phyloP scores from a whole-genome alignment of 805 yeast genomes.

The Saccharomycopsis javanensis region DNA sequence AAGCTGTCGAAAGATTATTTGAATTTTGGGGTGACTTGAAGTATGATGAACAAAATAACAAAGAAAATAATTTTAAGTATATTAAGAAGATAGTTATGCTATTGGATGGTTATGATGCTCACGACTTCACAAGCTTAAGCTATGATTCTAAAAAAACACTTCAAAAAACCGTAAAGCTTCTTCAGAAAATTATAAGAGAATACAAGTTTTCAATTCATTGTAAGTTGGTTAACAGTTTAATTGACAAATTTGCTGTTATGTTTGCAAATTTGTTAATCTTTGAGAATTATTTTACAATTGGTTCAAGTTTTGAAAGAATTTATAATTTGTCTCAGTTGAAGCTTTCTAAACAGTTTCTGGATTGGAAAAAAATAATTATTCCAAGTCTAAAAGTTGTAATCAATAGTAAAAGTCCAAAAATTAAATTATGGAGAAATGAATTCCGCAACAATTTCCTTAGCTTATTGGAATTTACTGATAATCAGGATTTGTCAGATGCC shows the following conservation, averaged over 20 bases:
- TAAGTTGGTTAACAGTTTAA: constrained; percentile 1
- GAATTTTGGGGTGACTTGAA: constrained; percentile 18
- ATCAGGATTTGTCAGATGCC: not conserved
- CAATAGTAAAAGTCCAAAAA: constrained; percentile 3
- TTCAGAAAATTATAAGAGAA: constrained; percentile 7
- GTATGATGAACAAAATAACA: not conserved
- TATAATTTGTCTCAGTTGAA: not conserved
- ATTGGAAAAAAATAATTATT: constrained; percentile 10
- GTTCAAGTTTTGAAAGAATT: constrained; percentile 11
- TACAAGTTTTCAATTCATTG: constrained; percentile 12
- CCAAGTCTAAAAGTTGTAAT: constrained; percentile 14
- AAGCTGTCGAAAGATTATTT: constrained; percentile 11
- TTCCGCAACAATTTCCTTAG: constrained; percentile 4
- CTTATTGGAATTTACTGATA: not conserved
- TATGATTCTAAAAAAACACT: constrained; percentile 3
- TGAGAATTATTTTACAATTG: constrained; percentile 13
- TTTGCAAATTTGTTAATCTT: constrained; percentile 8
- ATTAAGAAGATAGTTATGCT: constrained; percentile 15
- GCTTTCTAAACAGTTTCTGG: not conserved
- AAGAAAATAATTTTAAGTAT: constrained; percentile 2
- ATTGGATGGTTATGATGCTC: not conserved
- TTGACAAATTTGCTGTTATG: constrained; percentile 7
- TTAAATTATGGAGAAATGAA: constrained; percentile 7
- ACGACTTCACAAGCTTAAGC: not conserved
- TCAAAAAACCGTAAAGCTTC: not conserved